A percentile compares a stretch with the other conserved stretches of the same genome.
Evolutionary conservation across 2,329 filamentous ascomycete genomes (phyloP).

Genomic region (Seiridium unicorne): DNA sequence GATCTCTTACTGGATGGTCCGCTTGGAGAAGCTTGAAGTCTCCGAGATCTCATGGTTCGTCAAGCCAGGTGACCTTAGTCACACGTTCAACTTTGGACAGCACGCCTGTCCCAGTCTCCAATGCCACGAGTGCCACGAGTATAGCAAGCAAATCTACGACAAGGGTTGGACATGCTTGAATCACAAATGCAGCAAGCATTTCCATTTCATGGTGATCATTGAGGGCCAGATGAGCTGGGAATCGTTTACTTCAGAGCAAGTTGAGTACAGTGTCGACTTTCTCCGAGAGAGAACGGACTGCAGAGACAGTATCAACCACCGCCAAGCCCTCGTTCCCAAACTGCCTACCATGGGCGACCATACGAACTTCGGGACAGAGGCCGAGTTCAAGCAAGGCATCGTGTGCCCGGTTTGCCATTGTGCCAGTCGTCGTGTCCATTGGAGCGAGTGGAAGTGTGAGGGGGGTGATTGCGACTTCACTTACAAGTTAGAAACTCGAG

Average conservation of each 20-base stretch:
- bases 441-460: slow-evolving; percentile 62
- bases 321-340: slow-evolving; percentile 32
- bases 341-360: slow-evolving; percentile 19
- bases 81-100: slow-evolving; percentile 27
- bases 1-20: slow-evolving; percentile 47
- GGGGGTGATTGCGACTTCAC: slow-evolving; percentile 47
- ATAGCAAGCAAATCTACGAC: slow-evolving; percentile 35
- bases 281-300: slow-evolving; percentile 51
- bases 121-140: slow-evolving; percentile 39
- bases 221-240: background rate
- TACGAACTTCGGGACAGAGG: slow-evolving; percentile 42
- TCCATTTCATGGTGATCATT: slow-evolving; percentile 25
- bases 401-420: background rate
- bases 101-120: slow-evolving; percentile 17
- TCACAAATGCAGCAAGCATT: slow-evolving; percentile 50
- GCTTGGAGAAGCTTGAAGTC: slow-evolving; percentile 63
- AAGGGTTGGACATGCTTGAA: slow-evolving; percentile 28
- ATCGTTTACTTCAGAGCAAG: slow-evolving; percentile 19
- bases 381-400: slow-evolving; percentile 48
- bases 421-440: slow-evolving; percentile 54
- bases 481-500: slow-evolving; percentile 27
- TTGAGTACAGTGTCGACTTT: slow-evolving; percentile 57
- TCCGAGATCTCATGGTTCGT: slow-evolving; percentile 58
- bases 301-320: slow-evolving; percentile 25
- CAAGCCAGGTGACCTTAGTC: slow-evolving; percentile 24